Conservation (phyloP, 108 stramenopile species). For the Nitzschia putrida region DNA sequence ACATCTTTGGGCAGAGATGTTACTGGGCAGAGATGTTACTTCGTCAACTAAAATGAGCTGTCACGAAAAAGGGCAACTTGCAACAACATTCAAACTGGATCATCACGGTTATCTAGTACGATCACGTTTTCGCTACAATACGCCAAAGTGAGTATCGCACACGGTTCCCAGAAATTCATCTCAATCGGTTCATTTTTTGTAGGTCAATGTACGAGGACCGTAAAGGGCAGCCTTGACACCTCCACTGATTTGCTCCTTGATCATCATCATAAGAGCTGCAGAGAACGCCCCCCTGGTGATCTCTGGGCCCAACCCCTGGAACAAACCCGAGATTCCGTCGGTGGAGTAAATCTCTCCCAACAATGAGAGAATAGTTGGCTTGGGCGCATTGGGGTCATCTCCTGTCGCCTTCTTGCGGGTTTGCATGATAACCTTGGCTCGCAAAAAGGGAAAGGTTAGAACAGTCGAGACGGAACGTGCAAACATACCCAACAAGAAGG, state of each 20-base stretch:
- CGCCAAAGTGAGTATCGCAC: too few relatives aligned
- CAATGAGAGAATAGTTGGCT: conserved; percentile 56
- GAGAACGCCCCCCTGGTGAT: conserved; percentile 86
- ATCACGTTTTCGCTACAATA: too few relatives aligned
- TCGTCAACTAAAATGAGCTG: too few relatives aligned
- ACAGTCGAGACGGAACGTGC: conserved; percentile 86
- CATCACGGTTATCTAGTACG: too few relatives aligned
- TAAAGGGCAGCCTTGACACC: conserved; percentile 43
- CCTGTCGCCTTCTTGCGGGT: conserved; percentile 27
- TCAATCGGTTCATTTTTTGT: too few relatives aligned
- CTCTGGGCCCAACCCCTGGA: conserved; percentile 88
- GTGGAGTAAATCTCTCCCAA: conserved; percentile 47
- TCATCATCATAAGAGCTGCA: conserved; percentile 89
- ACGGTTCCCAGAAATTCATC: too few relatives aligned
- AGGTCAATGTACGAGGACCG: not conserved
- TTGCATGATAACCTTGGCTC: conserved; percentile 90
- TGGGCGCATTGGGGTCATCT: not conserved
- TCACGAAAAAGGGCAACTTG: too few relatives aligned
- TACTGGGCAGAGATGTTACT: too few relatives aligned
- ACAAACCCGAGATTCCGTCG: conserved; percentile 54
- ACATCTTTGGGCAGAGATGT: too few relatives aligned
- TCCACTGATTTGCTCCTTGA: conserved; percentile 78
- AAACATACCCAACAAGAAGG: conserved; percentile 88
- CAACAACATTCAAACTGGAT: too few relatives aligned
- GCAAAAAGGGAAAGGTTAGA: conserved; percentile 80